Evolutionary conservation across 148 eudicot species (phyloP), one percentile per base, ranked within the genome.

Genomic region (Cornus suecica): DNA sequence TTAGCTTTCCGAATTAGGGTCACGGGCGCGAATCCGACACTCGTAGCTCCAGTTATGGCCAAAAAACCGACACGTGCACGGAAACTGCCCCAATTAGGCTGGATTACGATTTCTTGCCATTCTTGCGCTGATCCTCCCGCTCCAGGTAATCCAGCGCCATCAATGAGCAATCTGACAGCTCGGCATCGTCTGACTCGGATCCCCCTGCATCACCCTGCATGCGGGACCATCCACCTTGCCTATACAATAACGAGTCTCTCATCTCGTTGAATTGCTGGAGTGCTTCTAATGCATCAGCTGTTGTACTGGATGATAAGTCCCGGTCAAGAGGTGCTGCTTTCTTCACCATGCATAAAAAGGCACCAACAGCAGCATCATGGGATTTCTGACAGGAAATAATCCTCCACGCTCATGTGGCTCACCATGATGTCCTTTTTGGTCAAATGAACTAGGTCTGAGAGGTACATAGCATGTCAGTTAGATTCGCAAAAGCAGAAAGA

Each of bases 271-370:
- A 89, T 7, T 51, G 73, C 29, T 77, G 86, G 56, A 93, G 95
- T 84, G 90, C 97, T 63, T 86, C 86, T 20, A 90, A 71, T 54
- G 91, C 97, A 84, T 89, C 90, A 27, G 95, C 83, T 37, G 93
- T 84, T 29, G 93, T 90, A 78, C 80, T 89, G 68, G 27, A 56
- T 34, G 61, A 26, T 54, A 28, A 27, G 26, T 85, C 87, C 71
- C 83, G 86, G 54, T 78, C 81, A 27, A 89, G 92, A 65, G 90
- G 88, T 16, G 88, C 88, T 58, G 89, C 90, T 84, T 82, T 89
- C 63, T 85, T 85, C 82, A 89, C 72, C 90, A 89, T 80, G 20
- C 77, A 79, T 66, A 88, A 83, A 45, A 85, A 82, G 64, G 89
- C 89, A 75, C 90, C 89, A 75, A 87, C 82, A 15, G 79, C 87